Conservation (phyloP, 1,284 basidiomycete genomes). For the Apiotrichum sp. region DNA sequence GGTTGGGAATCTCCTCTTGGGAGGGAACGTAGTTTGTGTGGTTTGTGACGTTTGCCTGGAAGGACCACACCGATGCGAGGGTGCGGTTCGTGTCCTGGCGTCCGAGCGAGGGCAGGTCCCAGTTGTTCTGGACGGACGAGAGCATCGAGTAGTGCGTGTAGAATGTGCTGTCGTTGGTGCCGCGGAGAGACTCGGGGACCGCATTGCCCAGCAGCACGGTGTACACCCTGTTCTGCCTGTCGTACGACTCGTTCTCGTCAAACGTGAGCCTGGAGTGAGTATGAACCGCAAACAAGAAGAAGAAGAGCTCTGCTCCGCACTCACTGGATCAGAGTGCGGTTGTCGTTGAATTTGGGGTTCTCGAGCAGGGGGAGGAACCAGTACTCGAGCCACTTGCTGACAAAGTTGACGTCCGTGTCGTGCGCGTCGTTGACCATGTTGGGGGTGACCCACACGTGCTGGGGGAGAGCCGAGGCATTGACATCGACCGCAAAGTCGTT, state of each 20-base stretch:
- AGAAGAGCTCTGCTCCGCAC: no score
- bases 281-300: not conserved
- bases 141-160: slow-evolving; percentile 63
- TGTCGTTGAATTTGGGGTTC: slow-evolving; percentile 52
- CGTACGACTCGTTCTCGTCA: slow-evolving; percentile 54
- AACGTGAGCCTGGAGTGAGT: slow-evolving; percentile 49
- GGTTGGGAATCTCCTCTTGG: slow-evolving; percentile 24
- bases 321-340: slow-evolving; percentile 53
- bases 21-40: slow-evolving; percentile 30
- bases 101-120: slow-evolving; percentile 57
- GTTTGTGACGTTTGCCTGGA: slow-evolving; percentile 30
- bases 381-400: slow-evolving; percentile 52
- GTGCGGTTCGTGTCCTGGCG: slow-evolving; percentile 53
- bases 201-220: slow-evolving; percentile 54
- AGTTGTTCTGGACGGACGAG: slow-evolving; percentile 60
- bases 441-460: slow-evolving; percentile 63
- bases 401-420: slow-evolving; percentile 56
- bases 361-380: slow-evolving; percentile 56
- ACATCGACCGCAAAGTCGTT: slow-evolving; percentile 43
- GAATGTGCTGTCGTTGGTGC: slow-evolving; percentile 54
- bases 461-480: slow-evolving; percentile 53
- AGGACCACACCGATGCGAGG: slow-evolving; percentile 36
- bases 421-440: slow-evolving; percentile 57
- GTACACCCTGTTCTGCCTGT: slow-evolving; percentile 29
- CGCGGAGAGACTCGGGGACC: slow-evolving; percentile 48